Base-by-base conservation (phyloP, 148 eudicot species). In the Drosera capensis region DNA sequence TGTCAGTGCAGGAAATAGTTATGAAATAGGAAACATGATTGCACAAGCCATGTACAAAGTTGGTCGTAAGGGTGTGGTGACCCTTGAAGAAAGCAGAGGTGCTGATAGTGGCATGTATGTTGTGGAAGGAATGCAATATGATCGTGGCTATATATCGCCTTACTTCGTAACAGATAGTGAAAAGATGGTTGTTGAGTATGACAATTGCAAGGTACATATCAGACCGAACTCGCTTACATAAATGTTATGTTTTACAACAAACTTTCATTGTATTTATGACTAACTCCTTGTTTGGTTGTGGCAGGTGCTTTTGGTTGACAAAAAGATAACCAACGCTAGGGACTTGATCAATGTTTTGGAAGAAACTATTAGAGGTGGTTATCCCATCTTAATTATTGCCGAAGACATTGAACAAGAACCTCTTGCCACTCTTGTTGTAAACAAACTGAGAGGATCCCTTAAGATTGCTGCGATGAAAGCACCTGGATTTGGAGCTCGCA, bases 1-100 rank as follows among this genome's bases (percentile, higher is more conserved):
- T 37, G 99, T 92, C 43, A 92, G 99, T 92, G 95, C 99, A 23
- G 99, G 99, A 36, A 92, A 92, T 77, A 81, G 74, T 65, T 74
- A 75, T 3, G 86, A 85, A 64, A 80, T 92, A 16, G 95, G 99
- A 46, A 68, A 74, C 43, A 92, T 92, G 99, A 77, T 85, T 46
- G 93, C 99, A 28, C 94, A 85, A 54, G 99, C 99, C 60, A 69
- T 92, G 82, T 62, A 70, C 53, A 92, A 74, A 64, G 99, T 92
- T 25, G 99, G 99, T 21, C 66, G 99, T 21, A 78, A 81, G 60
- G 95, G 99, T 62, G 82, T 92, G 48, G 99, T 92, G 45, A 92
- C 99, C 44, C 87, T 92, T 51, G 99, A 92, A 66, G 99, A 92
- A 58, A 86, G 95, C 4, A 69, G 70, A 49, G 73, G 99, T 50